Base-by-base conservation (phyloP, 2,329 filamentous ascomycete genomes). In the Paecilomyces niveus region DNA sequence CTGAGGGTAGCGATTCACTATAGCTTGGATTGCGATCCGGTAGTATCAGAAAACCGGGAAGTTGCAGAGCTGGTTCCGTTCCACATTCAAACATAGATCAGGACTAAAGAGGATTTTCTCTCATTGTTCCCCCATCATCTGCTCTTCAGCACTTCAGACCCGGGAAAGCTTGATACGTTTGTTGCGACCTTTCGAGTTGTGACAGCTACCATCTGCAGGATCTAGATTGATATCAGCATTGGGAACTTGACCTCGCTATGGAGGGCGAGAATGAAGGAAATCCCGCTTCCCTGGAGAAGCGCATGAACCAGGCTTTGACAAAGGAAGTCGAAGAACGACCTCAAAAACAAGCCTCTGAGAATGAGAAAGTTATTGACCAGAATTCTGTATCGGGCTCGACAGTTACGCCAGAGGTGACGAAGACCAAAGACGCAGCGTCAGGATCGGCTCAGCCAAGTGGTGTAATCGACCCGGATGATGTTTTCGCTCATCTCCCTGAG, bases 401-500 rank as follows among this genome's bases (percentile, higher is more conserved):
- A 1, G 58, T 63, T 15, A 59, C 61, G 2, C 54, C 56, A 39
- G 58, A 24, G 2, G 64, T 58, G 24, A 65, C 64, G 54, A 62
- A 65, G 21, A 52, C 58, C 32, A 65, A 62, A 45, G 62, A 59
- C 62, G 58, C 63, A 59, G 79, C 81, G 62, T 79, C 78, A 53
- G 74, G 76, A 55, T 71, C 76, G n/a, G 65, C 74, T 52, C 68
- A 74, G 53, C 68, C 68, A 15, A 57, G 66, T 6, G 63, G 72
- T 49, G 65, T 69, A 10, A 70, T 75, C 18, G 77, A 79, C 49
- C 67, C 77, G 3, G 78, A 83, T 56, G 77, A 80, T 31, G 82
- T 83, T 3, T 86, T 84, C 67, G 76, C 77, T 26, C 84, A 90
- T 69, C 78, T 92, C 3, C 83, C 88, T 1, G 73, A 82, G 8